Base-by-base conservation (phyloP, 169 alveolate species). In the Eimeria acervulina region DNA sequence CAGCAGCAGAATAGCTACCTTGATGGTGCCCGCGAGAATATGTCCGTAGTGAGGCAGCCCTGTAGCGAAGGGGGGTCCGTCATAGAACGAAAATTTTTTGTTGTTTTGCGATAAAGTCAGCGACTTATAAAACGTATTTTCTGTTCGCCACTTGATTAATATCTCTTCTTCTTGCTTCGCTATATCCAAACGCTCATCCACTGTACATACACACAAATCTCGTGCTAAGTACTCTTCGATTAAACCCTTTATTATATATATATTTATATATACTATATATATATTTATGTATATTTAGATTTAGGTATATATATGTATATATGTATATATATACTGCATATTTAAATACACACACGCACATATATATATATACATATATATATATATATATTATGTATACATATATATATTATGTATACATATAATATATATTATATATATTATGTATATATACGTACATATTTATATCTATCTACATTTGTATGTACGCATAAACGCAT, bases 1-100 rank as follows among this genome's bases (percentile, higher is more conserved):
- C 55, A 47, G 55, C 55, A 47, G 55, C 55, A 47, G 12, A 12
- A 47, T 28, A 23, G 90, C 52, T 94, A 98, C 99, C 98, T 99
- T 99, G 84, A 99, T 98, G 19, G 99, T 99, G 17, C 99, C 99
- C n/a, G 99, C 99, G 28, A 99, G 98, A 59, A 99, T 98, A 97
- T 99, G 99, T 17, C 99, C 99, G 97, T 99, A 99, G 96, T 99
- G 99, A 40, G 99, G 99, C 81, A 99, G 98, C 21, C 99, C 99
- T 1, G 99, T 99, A 76, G 99, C 99, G 96, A 99, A 99, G 38
- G 99, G 99, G 1, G 99, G 99, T 4, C 99, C 99, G 93, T 99
- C 99, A 97, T 99, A 99, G 97, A 99, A 99, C 33, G 99, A 98
- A 97, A 97, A 99, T 52, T 98, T 97, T 33, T 99, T 99, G 36